Conservation (phyloP, 768 basidiomycete genomes). For the Lanmaoa pseudosensibilis region DNA sequence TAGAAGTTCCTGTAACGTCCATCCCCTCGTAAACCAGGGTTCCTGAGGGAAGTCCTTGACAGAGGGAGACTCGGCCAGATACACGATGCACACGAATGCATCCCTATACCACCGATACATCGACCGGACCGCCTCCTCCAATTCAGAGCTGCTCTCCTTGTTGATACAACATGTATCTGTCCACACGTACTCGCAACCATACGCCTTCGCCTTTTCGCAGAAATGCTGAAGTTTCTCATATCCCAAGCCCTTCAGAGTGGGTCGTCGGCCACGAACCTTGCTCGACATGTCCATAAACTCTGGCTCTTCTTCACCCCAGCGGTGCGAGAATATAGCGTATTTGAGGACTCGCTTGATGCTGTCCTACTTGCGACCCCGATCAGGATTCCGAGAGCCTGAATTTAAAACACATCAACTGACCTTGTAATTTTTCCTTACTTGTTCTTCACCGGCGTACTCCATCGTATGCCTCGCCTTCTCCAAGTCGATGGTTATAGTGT, state of each 20-base stretch:
- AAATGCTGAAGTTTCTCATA: conserved; percentile 13
- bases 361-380: not conserved
- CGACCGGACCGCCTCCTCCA: conserved; percentile 13
- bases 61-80: conserved; percentile 6
- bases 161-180: conserved; percentile 23
- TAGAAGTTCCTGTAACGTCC: conserved; percentile 16
- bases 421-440: not conserved
- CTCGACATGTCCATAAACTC: conserved; percentile 13
- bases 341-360: conserved; percentile 6
- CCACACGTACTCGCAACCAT: conserved; percentile 23
- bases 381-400: not conserved
- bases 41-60: conserved; percentile 4
- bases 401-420: not conserved
- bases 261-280: not conserved
- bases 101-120: conserved; percentile 17
- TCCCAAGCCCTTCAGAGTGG: not conserved
- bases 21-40: conserved; percentile 14
- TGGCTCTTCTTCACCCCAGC: conserved; percentile 19
- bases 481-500: not conserved
- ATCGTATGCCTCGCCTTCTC: not conserved
- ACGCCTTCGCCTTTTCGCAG: conserved; percentile 14
- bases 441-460: not conserved
- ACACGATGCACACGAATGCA: conserved; percentile 14
- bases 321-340: conserved; percentile 21
- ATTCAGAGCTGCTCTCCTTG: conserved; percentile 13